A percentile compares a stretch with the other conserved stretches of the same genome.
Conservation (phyloP, 2,329 filamentous ascomycete species). For the Ophiostoma sp. region DNA sequence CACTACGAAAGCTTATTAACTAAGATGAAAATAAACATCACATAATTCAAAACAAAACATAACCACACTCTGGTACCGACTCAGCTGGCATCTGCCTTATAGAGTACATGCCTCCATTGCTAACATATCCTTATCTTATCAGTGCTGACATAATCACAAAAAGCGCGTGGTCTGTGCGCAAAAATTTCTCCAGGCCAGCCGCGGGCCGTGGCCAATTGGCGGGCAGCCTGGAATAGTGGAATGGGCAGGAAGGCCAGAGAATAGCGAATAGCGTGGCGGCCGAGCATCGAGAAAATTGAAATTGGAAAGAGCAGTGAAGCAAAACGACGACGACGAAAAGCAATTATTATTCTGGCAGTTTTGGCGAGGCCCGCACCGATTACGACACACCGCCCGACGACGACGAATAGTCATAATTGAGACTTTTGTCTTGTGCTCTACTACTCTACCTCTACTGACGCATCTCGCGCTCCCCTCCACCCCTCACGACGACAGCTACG, state of each 20-base stretch:
- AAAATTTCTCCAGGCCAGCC: slow-evolving; percentile 21
- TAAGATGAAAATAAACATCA: neutral
- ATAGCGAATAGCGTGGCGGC: neutral
- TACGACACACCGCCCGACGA: neutral
- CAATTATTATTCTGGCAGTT: neutral
- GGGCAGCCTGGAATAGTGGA: slow-evolving; percentile 12
- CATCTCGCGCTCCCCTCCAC: neutral
- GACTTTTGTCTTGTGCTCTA: neutral
- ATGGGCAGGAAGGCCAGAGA: slow-evolving; percentile 20
- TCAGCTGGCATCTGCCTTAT: neutral
- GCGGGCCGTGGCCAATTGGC: slow-evolving; percentile 16
- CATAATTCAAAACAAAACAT: neutral
- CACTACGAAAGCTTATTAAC: neutral
- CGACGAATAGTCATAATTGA: neutral
- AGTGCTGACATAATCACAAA: neutral
- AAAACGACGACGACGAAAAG: neutral
- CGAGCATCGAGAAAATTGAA: slow-evolving; percentile 8
- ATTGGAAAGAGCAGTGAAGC: slow-evolving; percentile 4
- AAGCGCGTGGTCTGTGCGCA: slow-evolving; percentile 19
- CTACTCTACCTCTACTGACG: neutral
- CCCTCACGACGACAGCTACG: neutral
- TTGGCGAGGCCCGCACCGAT: neutral
- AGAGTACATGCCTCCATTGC: neutral
- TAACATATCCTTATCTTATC: slow-evolving; percentile 8
- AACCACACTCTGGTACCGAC: neutral